Evolutionary conservation across 1,139 yeast species (phyloP), one percentile per base, ranked within the genome.

Genomic region (Scheffersomyces illinoinensis): DNA sequence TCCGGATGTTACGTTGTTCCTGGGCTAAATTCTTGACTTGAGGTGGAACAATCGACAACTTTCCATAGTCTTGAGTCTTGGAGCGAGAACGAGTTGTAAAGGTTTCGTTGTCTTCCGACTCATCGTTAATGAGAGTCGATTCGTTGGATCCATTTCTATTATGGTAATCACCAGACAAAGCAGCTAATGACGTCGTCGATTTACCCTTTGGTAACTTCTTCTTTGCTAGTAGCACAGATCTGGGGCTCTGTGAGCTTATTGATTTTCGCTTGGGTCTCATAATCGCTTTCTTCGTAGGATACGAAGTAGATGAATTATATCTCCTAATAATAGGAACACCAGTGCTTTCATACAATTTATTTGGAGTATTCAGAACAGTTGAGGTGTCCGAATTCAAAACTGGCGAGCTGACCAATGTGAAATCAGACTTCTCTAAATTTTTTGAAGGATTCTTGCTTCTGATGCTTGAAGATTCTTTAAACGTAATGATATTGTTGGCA

Each of bases 141-240:
- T 59, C 62, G 43, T 58, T 58, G 8, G 51, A 48, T 21, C 51
- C 51, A 48, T 48, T 60, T 56, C 63, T 59, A 18, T 56, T 57
- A 17, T 61, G 60, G 47, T 64, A 51, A 50, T 57, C 66, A 50
- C 58, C 62, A 5, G 60, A 57, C 64, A 75, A 62, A 10, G 74
- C 59, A 4, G 70, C 57, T 23, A 76, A 66, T 0, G 78, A 69
- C 1, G 78, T 72, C 1, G 75, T 69, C 0, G 81, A 76, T 55
- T 68, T 69, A 0, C 79, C 76, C 50, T 67, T 67, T 12, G 61
- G 33, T 3, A 67, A 53, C 50, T 58, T 61, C 39, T 56, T 61
- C 50, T 50, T 60, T 53, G 19, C 48, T 50, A 47, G 52, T 39
- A 61, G 55, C 19, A 56, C 53, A 17, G 43, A 33, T 33, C 43